phyloP scores from a whole-genome alignment of 805 yeast genomes.

The Saturnispora halmiae region DNA sequence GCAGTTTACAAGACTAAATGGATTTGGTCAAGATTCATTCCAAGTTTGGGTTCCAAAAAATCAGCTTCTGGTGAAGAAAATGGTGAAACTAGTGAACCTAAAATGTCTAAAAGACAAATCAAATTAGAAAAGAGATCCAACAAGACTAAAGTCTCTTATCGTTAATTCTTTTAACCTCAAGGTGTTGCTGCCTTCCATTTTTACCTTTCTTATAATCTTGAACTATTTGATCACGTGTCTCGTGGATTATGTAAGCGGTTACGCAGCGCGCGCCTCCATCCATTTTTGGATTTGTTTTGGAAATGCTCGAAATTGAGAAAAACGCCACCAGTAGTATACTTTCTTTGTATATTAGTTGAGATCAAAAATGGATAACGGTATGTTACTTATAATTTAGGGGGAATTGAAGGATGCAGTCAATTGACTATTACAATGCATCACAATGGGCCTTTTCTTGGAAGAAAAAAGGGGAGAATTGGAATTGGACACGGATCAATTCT shows the following conservation, averaged over 20 bases:
- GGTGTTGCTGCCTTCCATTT: no score
- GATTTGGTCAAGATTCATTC: slow-evolving; percentile 18
- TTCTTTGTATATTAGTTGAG: no score
- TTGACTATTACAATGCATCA: no score
- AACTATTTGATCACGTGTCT: background rate
- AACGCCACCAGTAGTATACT: background rate
- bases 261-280: slow-evolving; percentile 2
- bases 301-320: background rate
- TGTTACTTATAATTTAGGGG: no score
- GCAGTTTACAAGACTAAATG: slow-evolving; percentile 40
- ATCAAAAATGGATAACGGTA: slow-evolving; percentile 11
- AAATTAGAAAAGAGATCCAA: slow-evolving; percentile 33
- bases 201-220: background rate
- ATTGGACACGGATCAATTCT: no score
- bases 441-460: no score
- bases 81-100: slow-evolving; percentile 12
- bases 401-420: no score
- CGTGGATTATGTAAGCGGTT: background rate
- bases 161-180: no score
- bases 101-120: slow-evolving; percentile 29
- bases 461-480: no score
- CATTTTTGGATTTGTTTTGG: background rate
- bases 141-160: background rate
- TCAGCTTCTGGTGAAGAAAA: background rate
- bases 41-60: background rate